A percentile compares a stretch with the other conserved stretches of the same genome.
These are phyloP conservation scores for Chaetomiaceae sp. DNA, from an alignment of 2,329 filamentous ascomycete species.

Conservation along the genomic window DNA sequence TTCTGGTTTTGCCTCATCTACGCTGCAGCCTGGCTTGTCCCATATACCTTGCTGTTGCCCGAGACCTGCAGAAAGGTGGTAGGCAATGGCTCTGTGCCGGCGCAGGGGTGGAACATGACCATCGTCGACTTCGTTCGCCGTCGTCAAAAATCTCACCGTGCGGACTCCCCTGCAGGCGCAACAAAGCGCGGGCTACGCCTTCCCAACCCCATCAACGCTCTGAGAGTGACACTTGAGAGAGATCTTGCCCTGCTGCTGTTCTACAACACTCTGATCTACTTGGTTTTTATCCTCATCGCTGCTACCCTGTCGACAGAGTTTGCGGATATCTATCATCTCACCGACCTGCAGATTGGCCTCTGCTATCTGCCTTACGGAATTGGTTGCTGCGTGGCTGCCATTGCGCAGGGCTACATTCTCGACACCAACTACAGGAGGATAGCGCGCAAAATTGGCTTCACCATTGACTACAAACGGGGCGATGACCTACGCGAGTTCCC, in stretches of 20 bases:
- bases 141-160: conserved; percentile 30
- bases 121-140: conserved; percentile 46
- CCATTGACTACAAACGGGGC: conserved; percentile 55
- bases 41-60: conserved; percentile 54
- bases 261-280: conserved; percentile 51
- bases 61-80: conserved; percentile 58
- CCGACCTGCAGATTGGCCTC: conserved; percentile 48
- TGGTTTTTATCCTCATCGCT: conserved; percentile 52
- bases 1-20: conserved; percentile 66
- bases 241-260: conserved; percentile 52
- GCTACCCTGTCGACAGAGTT: conserved; percentile 52
- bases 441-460: conserved; percentile 57
- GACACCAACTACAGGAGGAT: conserved; percentile 69
- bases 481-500: conserved; percentile 50
- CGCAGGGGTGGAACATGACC: conserved; percentile 55
- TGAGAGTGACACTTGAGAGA: conserved; percentile 52
- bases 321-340: conserved; percentile 47
- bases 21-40: conserved; percentile 46
- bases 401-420: conserved; percentile 54
- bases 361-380: conserved; percentile 53
- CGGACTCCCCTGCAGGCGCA: conserved; percentile 3
- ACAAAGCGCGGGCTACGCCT: conserved; percentile 43
- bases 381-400: conserved; percentile 45
- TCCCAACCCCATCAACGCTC: conserved; percentile 54
- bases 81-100: conserved; percentile 57